Evolutionary conservation across 192 early-diverging fungal genomes (phyloP).

Genomic region (Coemansia sp.): DNA sequence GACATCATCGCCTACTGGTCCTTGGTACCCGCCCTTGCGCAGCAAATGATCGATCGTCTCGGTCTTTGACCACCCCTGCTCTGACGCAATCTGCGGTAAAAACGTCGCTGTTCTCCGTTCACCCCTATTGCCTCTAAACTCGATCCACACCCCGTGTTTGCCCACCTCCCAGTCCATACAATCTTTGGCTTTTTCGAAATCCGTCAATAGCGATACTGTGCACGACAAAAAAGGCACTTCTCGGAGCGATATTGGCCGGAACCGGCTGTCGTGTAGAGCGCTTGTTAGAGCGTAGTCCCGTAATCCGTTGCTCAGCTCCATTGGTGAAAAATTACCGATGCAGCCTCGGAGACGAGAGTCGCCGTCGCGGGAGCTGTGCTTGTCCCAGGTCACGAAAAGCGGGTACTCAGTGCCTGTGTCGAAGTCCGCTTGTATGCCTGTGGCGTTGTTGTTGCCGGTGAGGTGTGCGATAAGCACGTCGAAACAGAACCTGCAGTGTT

Average conservation of each 20-base stretch:
- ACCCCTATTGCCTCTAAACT: constrained; percentile 63
- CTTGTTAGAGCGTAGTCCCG: constrained; percentile 81
- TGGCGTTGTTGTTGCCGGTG: constrained; percentile 29
- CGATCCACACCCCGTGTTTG: constrained; percentile 92
- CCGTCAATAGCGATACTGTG: constrained; percentile 80
- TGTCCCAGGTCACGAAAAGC: constrained; percentile 52
- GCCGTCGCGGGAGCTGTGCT: constrained; percentile 21
- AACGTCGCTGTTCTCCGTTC: constrained; percentile 77
- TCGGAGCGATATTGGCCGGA: constrained; percentile 67
- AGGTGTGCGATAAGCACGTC: constrained; percentile 71
- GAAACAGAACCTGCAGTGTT: constrained; percentile 84
- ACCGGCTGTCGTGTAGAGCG: constrained; percentile 82
- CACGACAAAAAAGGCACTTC: constrained; percentile 75
- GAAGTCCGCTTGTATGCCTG: constrained; percentile 11
- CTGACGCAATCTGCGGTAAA: constrained; percentile 84
- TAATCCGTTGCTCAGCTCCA: constrained; percentile 70
- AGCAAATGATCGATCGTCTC: constrained; percentile 86
- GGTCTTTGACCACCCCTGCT: constrained; percentile 88
- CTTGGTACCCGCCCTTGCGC: constrained; percentile 79
- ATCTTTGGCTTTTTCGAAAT: constrained; percentile 79
- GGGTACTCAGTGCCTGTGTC: constrained; percentile 57
- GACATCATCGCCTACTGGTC: constrained; percentile 62
- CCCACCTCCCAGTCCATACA: constrained; percentile 92
- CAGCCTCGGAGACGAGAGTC: constrained; percentile 77
- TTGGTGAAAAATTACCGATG: constrained; percentile 86